Conservation (phyloP, 2,329 filamentous ascomycete species). For the Aureobasidium zeae region DNA sequence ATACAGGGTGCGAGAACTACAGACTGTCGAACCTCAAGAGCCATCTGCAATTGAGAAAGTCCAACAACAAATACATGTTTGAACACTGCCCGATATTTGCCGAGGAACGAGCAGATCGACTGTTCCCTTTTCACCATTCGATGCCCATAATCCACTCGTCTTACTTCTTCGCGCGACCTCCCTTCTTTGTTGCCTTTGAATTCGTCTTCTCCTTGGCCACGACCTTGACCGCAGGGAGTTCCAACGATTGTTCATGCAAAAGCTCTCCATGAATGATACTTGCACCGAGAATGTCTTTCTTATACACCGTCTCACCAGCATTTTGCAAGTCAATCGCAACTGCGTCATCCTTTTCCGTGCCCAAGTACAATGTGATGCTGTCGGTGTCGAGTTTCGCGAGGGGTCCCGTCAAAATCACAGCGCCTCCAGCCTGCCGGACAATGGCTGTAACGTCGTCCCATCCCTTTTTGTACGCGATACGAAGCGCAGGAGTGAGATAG, state of each 20-base stretch:
- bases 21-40: no score
- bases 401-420: background rate
- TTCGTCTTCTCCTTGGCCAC: background rate
- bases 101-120: no score
- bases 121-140: no score
- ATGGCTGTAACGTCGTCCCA: slow-evolving; percentile 11
- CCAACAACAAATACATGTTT: no score
- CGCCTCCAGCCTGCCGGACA: slow-evolving; percentile 5
- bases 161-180: slow-evolving; percentile 4
- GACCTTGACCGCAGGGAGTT: background rate
- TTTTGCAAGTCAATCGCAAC: background rate
- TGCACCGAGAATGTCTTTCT: background rate
- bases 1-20: no score
- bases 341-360: slow-evolving; percentile 3
- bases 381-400: background rate
- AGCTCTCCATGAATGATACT: slow-evolving; percentile 5
- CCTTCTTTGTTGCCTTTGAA: background rate
- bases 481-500: slow-evolving; percentile 4
- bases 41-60: no score
- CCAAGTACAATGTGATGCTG: background rate
- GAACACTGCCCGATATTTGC: no score
- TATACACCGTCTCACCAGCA: background rate
- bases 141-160: no score
- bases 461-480: background rate
- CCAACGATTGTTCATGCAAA: background rate